Base-by-base conservation (phyloP, 371 early-diverging fungal genomes). In the Blakeslea trispora region DNA sequence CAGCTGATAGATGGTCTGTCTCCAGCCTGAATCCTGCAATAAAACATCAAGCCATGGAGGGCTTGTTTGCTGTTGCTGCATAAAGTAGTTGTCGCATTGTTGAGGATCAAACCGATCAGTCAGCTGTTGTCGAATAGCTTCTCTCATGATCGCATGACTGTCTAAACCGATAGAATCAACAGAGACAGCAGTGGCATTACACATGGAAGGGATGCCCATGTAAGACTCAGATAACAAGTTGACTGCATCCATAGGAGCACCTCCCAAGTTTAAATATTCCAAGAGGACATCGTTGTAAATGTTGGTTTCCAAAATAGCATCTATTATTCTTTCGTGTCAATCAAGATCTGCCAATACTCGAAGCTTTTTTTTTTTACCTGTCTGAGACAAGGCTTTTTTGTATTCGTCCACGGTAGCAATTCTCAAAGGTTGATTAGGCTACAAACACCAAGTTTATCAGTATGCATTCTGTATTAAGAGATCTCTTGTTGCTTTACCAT, bases 171-270 rank as follows among this genome's bases (percentile, higher is more conserved):
- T 75, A 1, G 70, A 71, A n/a, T 61, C 41, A 4, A 68, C 69
- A 53, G 80, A 69, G 34, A 73, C 74, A 14, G 73, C 71, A 35
- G 76, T 72, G 31, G 80, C 70, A 58, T 88, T 86, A 32, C 82
- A 74, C 84, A 89, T 85, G 35, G 85, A 84, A 6, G 87, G 85
- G 34, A 81, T 53, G 14, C 89, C 89, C 45, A 83, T 78, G 57
- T 88, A 89, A 39, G 86, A 85, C 52, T 74, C 77, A 24, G 79
- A 77, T 1, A 89, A 69, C 15, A 78, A 43, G 31, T 74, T 79
- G 48, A 87, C 83, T 15, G 86, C 77, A 50, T 81, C 75, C 56
- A 86, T 77, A n/a, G 88, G 89, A 22, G 75, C 69, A 32, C 89
- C 89, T 24, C 87, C 88, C 15, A 71, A 62, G 0, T 71, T 68